Percentiles rank a stretch among this genome's conserved stretches.
These are phyloP conservation scores for Megacollybia marginata DNA, from an alignment of 768 basidiomycete species.

Conservation along the genomic window DNA sequence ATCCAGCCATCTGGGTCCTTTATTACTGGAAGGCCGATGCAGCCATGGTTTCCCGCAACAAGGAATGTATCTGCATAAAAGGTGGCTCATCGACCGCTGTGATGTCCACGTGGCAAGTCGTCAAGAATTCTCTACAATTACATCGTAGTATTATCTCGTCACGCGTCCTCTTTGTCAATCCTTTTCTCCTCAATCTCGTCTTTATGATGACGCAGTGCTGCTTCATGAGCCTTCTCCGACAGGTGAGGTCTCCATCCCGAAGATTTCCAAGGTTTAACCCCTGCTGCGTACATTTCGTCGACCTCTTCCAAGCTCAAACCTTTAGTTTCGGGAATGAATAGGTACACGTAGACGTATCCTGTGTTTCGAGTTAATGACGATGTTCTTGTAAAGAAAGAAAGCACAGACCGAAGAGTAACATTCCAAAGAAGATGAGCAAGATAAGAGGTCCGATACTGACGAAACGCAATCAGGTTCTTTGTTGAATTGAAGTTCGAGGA, in stretches of 20 bases:
- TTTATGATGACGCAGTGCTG: conserved; percentile 4
- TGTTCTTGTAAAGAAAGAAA: too few relatives aligned
- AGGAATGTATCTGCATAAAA: too few relatives aligned
- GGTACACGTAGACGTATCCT: conserved; percentile 60
- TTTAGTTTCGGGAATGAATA: conserved; percentile 77
- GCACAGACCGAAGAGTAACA: conserved; percentile 44
- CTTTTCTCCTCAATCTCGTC: neutral
- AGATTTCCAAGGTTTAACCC: conserved; percentile 61
- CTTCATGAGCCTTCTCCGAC: conserved; percentile 31
- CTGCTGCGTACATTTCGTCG: conserved; percentile 68
- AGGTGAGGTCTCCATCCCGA: conserved; percentile 48
- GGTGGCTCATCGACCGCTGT: too few relatives aligned
- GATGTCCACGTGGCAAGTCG: too few relatives aligned
- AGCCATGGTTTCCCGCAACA: too few relatives aligned
- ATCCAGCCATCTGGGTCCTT: too few relatives aligned
- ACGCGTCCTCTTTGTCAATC: too few relatives aligned
- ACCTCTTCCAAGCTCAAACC: conserved; percentile 74
- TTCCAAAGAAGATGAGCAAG: conserved; percentile 69
- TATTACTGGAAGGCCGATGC: too few relatives aligned
- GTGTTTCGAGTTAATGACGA: too few relatives aligned
- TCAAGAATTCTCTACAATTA: too few relatives aligned
- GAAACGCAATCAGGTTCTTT: neutral
- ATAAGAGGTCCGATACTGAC: conserved; percentile 66
- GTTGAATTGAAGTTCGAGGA: neutral
- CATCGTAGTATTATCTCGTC: too few relatives aligned